Base-by-base conservation (phyloP, 2,329 filamentous ascomycete species). In the Microascus cirrosus region DNA sequence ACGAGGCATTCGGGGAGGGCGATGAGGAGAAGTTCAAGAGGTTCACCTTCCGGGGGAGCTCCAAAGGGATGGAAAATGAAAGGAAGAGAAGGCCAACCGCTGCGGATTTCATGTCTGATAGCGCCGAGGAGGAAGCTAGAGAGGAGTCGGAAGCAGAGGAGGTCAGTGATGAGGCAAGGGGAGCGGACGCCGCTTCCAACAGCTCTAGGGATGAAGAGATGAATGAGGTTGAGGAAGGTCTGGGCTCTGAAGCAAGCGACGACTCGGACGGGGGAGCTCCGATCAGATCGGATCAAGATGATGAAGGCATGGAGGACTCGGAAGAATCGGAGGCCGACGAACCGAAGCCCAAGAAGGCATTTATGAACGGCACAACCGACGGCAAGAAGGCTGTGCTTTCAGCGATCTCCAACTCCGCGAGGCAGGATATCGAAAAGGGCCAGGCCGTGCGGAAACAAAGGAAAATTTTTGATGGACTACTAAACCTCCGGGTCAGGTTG, bases 401-500 rank as follows among this genome's bases (percentile, higher is more conserved):
- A 59, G 55, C 55, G 56, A 59, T 55, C 51, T 62, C 61, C 13
- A 60, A 59, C 22, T 57, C 60, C 28, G 57, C 57, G 11, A 59
- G 59, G 34, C 61, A 59, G 34, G 94, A 97, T 68, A 84, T 87
- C 4, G 83, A 86, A 50, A 97, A 97, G 71, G 94, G 94, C 13
- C 74, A 81, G 58, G 93, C 93, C 0, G 89, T 99, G 42, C 93
- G 91, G 65, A 78, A 85, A 59, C 94, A 99, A 72, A 84, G 91
- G 56, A 86, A 86, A 61, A 84, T 86, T 0, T 99, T 96, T 66
- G 93, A 97, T 64, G 83, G 89, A 0, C 81, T 97, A 1, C 80
- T 99, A 35, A 95, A 96, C 72, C 82, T 91, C 15, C 85, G 94
- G 22, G 96, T 99, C 67, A 89, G 93, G 60, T 74, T 99, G 20